Evolutionary conservation across 1,284 basidiomycete species (phyloP).

Genomic region (Ustilago hordei): DNA sequence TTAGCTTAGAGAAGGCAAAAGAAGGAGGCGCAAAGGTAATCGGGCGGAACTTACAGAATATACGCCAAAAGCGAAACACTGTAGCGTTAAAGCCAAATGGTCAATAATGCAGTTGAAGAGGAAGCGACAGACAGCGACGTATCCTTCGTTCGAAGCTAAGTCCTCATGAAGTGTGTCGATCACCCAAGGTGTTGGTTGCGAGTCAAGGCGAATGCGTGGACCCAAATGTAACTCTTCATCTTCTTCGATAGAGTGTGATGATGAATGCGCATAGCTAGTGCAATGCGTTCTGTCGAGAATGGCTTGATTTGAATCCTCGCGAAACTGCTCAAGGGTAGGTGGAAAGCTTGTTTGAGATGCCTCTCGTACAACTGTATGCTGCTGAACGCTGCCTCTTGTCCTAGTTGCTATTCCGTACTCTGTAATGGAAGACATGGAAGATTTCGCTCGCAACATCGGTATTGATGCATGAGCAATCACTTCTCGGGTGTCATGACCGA

Average conservation of each 20-base stretch:
- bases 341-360: background rate
- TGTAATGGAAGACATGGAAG: background rate
- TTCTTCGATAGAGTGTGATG: background rate
- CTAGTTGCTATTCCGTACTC: background rate
- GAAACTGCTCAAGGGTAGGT: too few species aligned
- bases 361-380: background rate
- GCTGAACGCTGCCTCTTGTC: background rate
- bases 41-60: conserved; percentile 23
- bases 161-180: conserved; percentile 20
- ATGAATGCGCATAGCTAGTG: background rate
- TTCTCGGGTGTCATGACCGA: background rate
- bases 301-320: background rate
- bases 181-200: conserved; percentile 1
- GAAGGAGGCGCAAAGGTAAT: background rate
- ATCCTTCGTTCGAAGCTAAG: conserved; percentile 27
- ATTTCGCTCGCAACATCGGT: background rate
- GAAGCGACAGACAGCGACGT: conserved; percentile 32
- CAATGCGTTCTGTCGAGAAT: background rate
- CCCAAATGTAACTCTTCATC: conserved; percentile 8
- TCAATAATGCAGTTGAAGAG: conserved; percentile 45
- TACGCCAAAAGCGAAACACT: conserved; percentile 23
- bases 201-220: conserved; percentile 7
- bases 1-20: background rate
- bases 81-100: conserved; percentile 28
- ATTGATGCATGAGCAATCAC: background rate